phyloP scores from a whole-genome alignment of 805 yeast species.

The Metschnikowia continentalis region DNA sequence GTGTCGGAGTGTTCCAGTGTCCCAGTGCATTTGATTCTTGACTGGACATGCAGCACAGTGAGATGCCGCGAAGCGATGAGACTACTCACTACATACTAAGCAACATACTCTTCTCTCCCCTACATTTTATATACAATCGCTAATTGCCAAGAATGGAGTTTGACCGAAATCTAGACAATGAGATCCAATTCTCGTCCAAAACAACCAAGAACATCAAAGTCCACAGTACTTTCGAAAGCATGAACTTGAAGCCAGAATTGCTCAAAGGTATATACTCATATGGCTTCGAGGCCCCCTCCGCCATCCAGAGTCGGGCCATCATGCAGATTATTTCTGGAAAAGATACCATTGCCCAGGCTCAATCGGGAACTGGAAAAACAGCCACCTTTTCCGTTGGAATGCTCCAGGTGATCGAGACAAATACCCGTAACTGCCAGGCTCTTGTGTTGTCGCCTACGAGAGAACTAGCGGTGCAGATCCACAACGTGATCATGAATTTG shows the following conservation, averaged over 20 bases:
- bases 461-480: slow-evolving; percentile 92
- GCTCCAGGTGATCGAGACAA: slow-evolving; percentile 78
- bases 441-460: slow-evolving; percentile 91
- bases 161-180: slow-evolving; percentile 53
- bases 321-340: slow-evolving; percentile 90
- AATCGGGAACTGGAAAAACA: slow-evolving; percentile 98
- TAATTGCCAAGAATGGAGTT: slow-evolving; percentile 36
- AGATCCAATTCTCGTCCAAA: slow-evolving; percentile 47
- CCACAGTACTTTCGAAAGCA: slow-evolving; percentile 44
- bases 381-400: slow-evolving; percentile 96
- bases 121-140: too few species aligned
- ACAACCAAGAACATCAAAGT: slow-evolving; percentile 53
- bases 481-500: slow-evolving; percentile 76
- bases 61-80: neutral
- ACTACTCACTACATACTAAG: neutral
- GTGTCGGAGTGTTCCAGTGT: too few species aligned
- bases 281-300: slow-evolving; percentile 95
- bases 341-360: slow-evolving; percentile 98
- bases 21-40: too few species aligned
- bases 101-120: neutral
- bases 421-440: slow-evolving; percentile 76
- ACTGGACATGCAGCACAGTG: too few species aligned
- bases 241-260: slow-evolving; percentile 38
- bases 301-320: slow-evolving; percentile 97
- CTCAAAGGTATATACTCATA: slow-evolving; percentile 66